Evolutionary conservation across 768 basidiomycete genomes (phyloP), one percentile per base, ranked within the genome.

Genomic region (Tylopilus balloui): DNA sequence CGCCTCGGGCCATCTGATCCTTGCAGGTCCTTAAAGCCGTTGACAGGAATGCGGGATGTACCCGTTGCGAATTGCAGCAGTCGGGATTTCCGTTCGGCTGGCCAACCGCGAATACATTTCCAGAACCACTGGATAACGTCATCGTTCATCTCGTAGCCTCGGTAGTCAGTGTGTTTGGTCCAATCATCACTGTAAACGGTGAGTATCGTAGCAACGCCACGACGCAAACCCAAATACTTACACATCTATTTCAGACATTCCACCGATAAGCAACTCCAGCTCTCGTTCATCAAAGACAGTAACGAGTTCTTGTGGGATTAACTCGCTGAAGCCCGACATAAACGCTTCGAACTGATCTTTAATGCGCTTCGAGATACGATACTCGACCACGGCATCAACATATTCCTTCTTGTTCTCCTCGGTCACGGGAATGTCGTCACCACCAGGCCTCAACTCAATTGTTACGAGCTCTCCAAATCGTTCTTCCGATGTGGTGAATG

Each of bases 101-200:
- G 95, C 96, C 96, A 99, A 59, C 86, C 83, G 57, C 91, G 87
- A 38, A 99, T 91, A 61, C 92, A 93, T 73, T 97, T 92, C 96
- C 96, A 99, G 86, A 99, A 99, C 96, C 96, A 99, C 64, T 97
- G 92, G 48, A 99, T 94, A 41, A 94, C 90, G 62, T 95, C 92
- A 64, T 95, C 92, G 60, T 86, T 88, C 71, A 91, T 83, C 71
- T 93, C 90, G 64, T 94, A 95, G 14, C 92, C 95, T 56, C 95
- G 86, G 71, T 98, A 98, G 67, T 98, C 96, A 31, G 96, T 99
- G 71, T 94, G 96, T 73, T 98, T 97, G 64, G 86, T 91, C 96
- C 96, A 98, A 67, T 96, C 95, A 56, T 97, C 93, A 55, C 88
- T 90, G 15, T 1, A 42, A 36, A 37, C 6, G 8, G 38, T 24